phyloP scores from a whole-genome alignment of 2,329 filamentous ascomycete genomes.

The Fusarium sp. region DNA sequence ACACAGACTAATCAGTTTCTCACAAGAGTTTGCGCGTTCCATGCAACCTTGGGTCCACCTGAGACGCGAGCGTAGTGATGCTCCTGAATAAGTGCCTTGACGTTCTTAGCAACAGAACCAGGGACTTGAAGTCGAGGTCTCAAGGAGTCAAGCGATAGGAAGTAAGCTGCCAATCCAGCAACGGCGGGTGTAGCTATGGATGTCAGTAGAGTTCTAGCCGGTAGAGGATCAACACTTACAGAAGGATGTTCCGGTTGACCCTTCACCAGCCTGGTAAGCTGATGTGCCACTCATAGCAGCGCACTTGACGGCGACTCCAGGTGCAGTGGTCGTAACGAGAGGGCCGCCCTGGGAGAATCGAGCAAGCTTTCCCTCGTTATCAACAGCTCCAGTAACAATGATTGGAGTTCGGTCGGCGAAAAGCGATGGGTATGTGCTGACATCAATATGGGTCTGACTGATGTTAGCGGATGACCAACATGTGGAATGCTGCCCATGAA shows the following conservation, averaged over 20 bases:
- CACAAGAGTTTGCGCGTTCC: not conserved
- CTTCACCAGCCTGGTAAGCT: not conserved
- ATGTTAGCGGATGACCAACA: not conserved
- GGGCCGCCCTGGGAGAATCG: not conserved
- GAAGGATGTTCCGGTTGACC: not conserved
- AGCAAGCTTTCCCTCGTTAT: not conserved
- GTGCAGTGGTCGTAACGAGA: not conserved
- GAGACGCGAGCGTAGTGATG: not conserved
- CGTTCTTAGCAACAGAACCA: not conserved
- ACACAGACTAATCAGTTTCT: not conserved
- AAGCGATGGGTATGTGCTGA: not conserved
- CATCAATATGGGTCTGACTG: not conserved
- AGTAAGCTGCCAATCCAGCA: not conserved
- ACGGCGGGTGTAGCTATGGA: not conserved
- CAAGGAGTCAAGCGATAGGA: not conserved
- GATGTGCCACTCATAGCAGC: not conserved
- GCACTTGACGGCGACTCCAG: not conserved
- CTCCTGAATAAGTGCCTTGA: not conserved
- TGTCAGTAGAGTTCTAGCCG: rapidly evolving
- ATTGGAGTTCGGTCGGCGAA: not conserved
- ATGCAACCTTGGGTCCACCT: not conserved
- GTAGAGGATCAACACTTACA: not conserved
- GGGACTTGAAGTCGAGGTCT: not conserved
- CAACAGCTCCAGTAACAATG: not conserved
- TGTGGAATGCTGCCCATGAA: rapidly evolving